Conservation (phyloP, 768 basidiomycete species). For the Hebeloma cylindrosporum region DNA sequence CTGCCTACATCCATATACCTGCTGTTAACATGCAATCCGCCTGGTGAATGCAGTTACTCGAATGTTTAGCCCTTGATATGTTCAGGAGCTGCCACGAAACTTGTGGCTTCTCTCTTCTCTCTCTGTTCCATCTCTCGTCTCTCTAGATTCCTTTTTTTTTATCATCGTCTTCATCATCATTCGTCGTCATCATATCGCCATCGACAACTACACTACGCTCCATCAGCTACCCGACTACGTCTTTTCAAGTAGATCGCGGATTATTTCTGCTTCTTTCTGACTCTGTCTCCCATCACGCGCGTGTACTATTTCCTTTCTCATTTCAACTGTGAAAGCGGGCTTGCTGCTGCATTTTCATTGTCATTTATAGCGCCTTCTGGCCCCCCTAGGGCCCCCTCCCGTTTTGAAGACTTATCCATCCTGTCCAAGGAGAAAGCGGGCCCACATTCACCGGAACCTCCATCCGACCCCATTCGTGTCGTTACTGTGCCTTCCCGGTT, state of each 20-base stretch:
- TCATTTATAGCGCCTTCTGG: conserved; percentile 19
- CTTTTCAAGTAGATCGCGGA: conserved; percentile 27
- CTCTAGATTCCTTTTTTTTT: conserved; percentile 32
- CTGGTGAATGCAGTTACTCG: conserved; percentile 23
- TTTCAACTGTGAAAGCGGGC: conserved; percentile 22
- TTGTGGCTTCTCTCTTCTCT: conserved; percentile 14
- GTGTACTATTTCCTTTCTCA: conserved; percentile 26
- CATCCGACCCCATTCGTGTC: conserved; percentile 14
- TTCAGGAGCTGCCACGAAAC: conserved; percentile 13
- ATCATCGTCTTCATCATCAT: conserved; percentile 23
- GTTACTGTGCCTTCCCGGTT: conserved; percentile 24
- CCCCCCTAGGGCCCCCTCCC: conserved; percentile 27
- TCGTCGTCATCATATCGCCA: conserved; percentile 22
- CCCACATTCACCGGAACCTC: conserved; percentile 9
- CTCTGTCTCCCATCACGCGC: conserved; percentile 20
- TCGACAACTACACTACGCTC: conserved; percentile 37
- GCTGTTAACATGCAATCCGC: conserved; percentile 46
- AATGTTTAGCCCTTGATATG: conserved; percentile 7
- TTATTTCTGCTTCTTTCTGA: conserved; percentile 26
- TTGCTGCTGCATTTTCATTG: conserved; percentile 25
- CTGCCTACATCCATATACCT: conserved; percentile 43
- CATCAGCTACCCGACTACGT: conserved; percentile 29
- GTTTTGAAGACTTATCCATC: conserved; percentile 63
- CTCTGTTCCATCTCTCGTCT: conserved; percentile 19
- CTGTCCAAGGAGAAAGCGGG: conserved; percentile 46